Evolutionary conservation across 495 filamentous ascomycete genomes (phyloP), one percentile per base, ranked within the genome.

Genomic region (Podospora conica): DNA sequence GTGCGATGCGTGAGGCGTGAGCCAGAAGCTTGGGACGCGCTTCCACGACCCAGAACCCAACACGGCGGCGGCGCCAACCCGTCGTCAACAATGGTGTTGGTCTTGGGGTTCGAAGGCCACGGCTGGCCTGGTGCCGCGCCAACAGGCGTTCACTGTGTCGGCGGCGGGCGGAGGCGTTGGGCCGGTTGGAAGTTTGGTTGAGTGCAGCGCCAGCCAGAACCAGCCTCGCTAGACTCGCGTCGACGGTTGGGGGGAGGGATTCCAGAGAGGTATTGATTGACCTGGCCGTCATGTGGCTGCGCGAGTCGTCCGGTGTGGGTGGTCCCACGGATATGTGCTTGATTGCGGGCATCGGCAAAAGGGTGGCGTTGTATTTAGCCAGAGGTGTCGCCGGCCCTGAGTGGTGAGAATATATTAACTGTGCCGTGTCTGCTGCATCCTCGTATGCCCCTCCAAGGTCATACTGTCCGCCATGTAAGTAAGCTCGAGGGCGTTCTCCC

Each of bases 351-450:
- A 60, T 64, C 71, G 75, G 73, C 70, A 77, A 73, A 75, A 77
- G 66, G 25, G 62, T 54, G 69, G 61, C 62, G 31, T 67, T 48
- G 66, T 65, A 68, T 77, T 77, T 77, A 77, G 69, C 75, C 75
- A 76, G 68, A 76, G 73, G 75, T 73, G 23, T 61, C 61, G 62
- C 71, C 28, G 61, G 54, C 56, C 64, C 64, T 72, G 55, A 68
- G 61, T 70, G 70, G 67, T 66, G 68, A 70, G 55, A 65, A 71
- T 77, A 76, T 67, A 77, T 75, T 77, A 62, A 58, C 61, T 70
- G 64, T 73, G 69, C 73, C 73, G 73, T 75, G 70, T 73, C 67
- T 69, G 66, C 54, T 68, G 71, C 69, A 68, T 70, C 61, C 66
- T 54, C 64, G 63, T 64, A 64, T 69, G 65, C 68, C 67, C 56